Base-by-base conservation (phyloP, 768 basidiomycete genomes). In the Collybia mongolica region DNA sequence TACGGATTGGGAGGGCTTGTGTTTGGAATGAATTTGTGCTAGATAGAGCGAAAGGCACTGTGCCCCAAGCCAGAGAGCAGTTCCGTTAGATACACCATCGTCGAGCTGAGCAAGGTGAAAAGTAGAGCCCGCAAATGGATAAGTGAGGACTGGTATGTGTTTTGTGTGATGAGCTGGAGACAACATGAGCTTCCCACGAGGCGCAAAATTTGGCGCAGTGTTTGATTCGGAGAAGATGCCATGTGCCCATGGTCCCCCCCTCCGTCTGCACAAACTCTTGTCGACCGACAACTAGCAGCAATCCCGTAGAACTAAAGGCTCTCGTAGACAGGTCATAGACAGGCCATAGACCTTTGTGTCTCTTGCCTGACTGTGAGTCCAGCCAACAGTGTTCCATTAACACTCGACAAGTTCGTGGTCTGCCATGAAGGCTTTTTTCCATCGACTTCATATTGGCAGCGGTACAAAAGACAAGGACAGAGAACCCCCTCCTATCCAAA, bases 401-500 rank as follows among this genome's bases (percentile, higher is more conserved):
- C 32, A 32, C 32, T 41, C 32, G 9, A 32, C 32, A 32, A 7
- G 6, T 32, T 32, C 11, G 32, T 32, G 2, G 7, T 37, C 48
- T 40, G 53, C 67, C 66, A 93, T 93, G 90, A 92, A 90, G 78
- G 90, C 90, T 39, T 86, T 92, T 59, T 81, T 92, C 68, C 79
- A 80, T 64, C 82, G 89, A 62, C 72, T 92, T 59, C 88, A 89
- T 63, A 69, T 84, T 60, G 80, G 81, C 49, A 78, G 76, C 45
- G 79, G 78, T 57, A 68, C 75, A 62, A 87, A 83, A 68, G 81
- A 86, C 60, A 88, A 81, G 69, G 81, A 85, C 61, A 80, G 74
- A 60, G 81, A 61, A 52, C 32, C 32, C 14, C 32, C 57, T 55
- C 47, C 42, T 53, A 28, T 58, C 63, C 60, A 67, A 19, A 83